These are phyloP conservation scores for Aureobasidium sp. DNA, from an alignment of 2,329 filamentous ascomycete species.

Conservation along the genomic window DNA sequence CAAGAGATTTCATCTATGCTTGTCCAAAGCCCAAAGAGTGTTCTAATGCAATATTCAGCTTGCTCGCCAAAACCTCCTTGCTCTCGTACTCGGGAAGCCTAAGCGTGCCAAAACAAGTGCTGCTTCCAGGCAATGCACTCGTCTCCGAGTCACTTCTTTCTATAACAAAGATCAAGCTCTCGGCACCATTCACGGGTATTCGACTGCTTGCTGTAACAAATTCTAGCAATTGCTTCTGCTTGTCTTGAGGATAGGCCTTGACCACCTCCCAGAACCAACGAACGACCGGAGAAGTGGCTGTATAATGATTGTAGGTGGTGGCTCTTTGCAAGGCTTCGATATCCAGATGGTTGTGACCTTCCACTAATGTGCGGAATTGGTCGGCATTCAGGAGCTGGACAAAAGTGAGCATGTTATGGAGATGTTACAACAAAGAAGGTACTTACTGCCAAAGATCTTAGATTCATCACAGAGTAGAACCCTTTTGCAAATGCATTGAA, in stretches of 20 bases:
- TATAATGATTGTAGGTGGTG: slow-evolving; percentile 75
- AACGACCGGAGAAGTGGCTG: slow-evolving; percentile 59
- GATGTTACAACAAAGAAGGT: not conserved
- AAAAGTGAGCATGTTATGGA: not conserved
- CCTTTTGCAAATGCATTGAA: slow-evolving; percentile 73
- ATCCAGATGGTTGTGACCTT: slow-evolving; percentile 76
- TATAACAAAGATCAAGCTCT: slow-evolving; percentile 74
- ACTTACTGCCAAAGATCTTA: slow-evolving; percentile 49
- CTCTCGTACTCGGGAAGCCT: slow-evolving; percentile 74
- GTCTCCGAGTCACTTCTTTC: slow-evolving; percentile 65
- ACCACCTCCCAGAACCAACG: slow-evolving; percentile 80
- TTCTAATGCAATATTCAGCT: slow-evolving; percentile 76
- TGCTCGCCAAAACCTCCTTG: slow-evolving; percentile 60
- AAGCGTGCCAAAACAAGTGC: slow-evolving; percentile 88
- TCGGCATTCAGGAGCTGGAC: slow-evolving; percentile 55
- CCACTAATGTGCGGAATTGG: slow-evolving; percentile 67
- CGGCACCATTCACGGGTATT: slow-evolving; percentile 77
- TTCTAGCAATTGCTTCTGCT: slow-evolving; percentile 71
- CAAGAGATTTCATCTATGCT: not conserved
- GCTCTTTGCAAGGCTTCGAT: slow-evolving; percentile 61
- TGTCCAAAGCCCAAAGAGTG: slow-evolving; percentile 39
- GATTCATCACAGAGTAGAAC: slow-evolving; percentile 66
- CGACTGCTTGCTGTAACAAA: slow-evolving; percentile 93
- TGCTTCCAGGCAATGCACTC: slow-evolving; percentile 65
- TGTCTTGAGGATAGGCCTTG: slow-evolving; percentile 53